phyloP scores from a whole-genome alignment of 805 yeast species.

The Lipomyces starkeyi region DNA sequence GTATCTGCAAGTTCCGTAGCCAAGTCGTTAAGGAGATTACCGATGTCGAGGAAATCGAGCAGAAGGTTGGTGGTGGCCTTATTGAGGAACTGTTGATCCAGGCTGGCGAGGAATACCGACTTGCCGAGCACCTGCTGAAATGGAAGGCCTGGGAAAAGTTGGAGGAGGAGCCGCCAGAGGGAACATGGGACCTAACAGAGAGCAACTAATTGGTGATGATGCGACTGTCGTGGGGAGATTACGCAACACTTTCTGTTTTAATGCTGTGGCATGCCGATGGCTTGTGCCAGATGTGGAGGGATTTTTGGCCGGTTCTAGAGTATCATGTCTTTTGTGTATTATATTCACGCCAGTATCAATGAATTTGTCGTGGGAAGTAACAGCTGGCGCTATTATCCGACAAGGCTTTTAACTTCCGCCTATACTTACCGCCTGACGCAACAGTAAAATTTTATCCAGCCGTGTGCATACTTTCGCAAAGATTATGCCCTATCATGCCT shows the following conservation, averaged over 20 bases:
- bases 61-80: constrained; percentile 77
- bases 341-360: too few species aligned
- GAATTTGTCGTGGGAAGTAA: too few species aligned
- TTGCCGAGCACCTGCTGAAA: constrained; percentile 69
- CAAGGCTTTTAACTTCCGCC: too few species aligned
- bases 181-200: constrained; percentile 72
- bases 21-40: constrained; percentile 67
- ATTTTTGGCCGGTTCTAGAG: too few species aligned
- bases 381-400: too few species aligned
- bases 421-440: too few species aligned
- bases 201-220: constrained; percentile 53
- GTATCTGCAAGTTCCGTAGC: constrained; percentile 72
- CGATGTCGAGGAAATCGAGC: constrained; percentile 69
- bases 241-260: neutral
- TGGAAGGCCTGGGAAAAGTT: constrained; percentile 81
- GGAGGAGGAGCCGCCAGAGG: constrained; percentile 77
- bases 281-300: too few species aligned
- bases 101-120: constrained; percentile 77
- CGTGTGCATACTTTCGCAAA: neutral
- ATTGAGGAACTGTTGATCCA: constrained; percentile 83
- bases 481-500: constrained; percentile 34
- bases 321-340: too few species aligned
- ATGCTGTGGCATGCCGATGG: too few species aligned
- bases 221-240: neutral
- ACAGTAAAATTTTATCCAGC: too few species aligned